Percentiles rank a stretch among this genome's conserved stretches.
phyloP scores from a whole-genome alignment of 1,284 basidiomycete genomes.

The Mycena sp. region DNA sequence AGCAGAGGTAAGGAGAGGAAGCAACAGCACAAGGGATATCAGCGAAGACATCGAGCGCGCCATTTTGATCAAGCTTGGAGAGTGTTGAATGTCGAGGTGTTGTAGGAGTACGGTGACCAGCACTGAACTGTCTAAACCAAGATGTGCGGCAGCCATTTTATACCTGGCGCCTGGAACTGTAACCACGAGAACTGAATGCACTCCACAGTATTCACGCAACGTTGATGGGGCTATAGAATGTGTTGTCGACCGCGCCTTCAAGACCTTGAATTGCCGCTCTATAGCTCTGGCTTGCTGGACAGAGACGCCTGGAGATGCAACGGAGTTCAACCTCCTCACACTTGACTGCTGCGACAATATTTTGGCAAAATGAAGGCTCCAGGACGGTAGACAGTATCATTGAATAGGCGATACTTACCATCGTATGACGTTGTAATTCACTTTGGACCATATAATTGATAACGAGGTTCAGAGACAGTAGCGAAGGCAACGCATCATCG shows the following conservation, averaged over 20 bases:
- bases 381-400: too few species aligned
- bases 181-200: neutral
- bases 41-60: neutral
- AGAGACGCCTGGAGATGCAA: too few species aligned
- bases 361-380: too few species aligned
- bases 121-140: neutral
- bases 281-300: too few species aligned
- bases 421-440: too few species aligned
- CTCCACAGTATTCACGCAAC: neutral
- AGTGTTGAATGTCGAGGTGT: neutral
- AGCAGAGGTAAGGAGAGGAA: neutral
- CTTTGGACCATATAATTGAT: too few species aligned
- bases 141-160: neutral
- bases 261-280: neutral
- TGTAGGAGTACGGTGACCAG: neutral
- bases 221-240: neutral
- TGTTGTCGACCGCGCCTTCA: too few species aligned
- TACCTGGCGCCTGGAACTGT: neutral
- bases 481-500: too few species aligned
- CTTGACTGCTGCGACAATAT: too few species aligned
- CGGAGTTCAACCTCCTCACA: too few species aligned
- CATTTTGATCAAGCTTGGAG: neutral
- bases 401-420: too few species aligned
- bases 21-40: conserved; percentile 1
- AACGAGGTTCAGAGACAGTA: too few species aligned